Percentiles rank a stretch among this genome's conserved stretches.
Evolutionary conservation across 169 alveolate genomes (phyloP).

Genomic region (Eimeria maxima): DNA sequence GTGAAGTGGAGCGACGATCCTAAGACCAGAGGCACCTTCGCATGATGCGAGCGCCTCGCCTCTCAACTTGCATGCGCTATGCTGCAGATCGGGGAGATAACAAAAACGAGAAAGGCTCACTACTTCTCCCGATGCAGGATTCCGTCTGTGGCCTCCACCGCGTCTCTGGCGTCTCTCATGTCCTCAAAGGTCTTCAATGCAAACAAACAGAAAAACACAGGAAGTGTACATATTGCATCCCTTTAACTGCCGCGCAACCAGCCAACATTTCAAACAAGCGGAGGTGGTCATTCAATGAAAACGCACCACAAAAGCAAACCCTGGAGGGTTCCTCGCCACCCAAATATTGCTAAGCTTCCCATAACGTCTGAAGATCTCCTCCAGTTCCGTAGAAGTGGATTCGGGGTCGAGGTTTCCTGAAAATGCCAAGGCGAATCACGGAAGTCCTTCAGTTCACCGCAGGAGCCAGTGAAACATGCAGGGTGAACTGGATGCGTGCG

Average conservation of each 20-base stretch:
- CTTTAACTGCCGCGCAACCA: no score
- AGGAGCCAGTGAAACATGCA: neutral
- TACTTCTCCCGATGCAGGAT: constrained; percentile 66
- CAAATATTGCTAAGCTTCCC: constrained; percentile 83
- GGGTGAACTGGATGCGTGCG: neutral
- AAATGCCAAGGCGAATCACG: neutral
- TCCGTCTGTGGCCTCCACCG: constrained; percentile 75
- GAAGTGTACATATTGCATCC: neutral
- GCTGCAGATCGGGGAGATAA: neutral
- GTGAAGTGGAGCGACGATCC: constrained; percentile 72
- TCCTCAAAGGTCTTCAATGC: constrained; percentile 50
- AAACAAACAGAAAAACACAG: neutral
- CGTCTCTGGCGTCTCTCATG: constrained; percentile 65
- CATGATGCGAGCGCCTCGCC: constrained; percentile 35
- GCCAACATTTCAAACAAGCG: neutral
- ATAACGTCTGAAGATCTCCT: constrained; percentile 77
- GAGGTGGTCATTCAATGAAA: neutral
- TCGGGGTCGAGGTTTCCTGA: constrained; percentile 79
- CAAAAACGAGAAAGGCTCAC: constrained; percentile 34
- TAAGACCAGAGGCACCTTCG: constrained; percentile 77
- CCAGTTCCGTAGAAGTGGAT: constrained; percentile 78
- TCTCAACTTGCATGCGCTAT: constrained; percentile 9
- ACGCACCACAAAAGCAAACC: constrained; percentile 84
- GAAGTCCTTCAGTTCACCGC: neutral
- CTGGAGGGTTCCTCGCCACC: constrained; percentile 87